These are phyloP conservation scores for Papiliotrema fonsecae DNA, from an alignment of 1,284 basidiomycete species.

Conservation along the genomic window DNA sequence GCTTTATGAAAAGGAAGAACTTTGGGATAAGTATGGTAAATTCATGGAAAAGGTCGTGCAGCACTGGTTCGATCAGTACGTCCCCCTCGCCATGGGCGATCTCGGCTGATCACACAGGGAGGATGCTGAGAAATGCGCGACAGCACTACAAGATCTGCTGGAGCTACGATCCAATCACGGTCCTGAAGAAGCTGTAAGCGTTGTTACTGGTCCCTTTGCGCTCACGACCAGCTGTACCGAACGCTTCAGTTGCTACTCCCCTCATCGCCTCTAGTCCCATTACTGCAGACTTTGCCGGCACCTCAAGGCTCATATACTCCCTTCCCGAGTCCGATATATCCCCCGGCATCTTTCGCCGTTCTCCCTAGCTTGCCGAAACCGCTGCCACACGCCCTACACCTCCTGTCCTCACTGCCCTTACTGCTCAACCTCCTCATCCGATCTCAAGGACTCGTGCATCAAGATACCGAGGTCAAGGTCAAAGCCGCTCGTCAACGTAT, in stretches of 20 bases:
- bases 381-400: conserved; percentile 47
- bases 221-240: conserved; percentile 57
- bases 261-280: conserved; percentile 61
- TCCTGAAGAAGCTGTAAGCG: conserved; percentile 55
- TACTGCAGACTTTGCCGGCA: conserved; percentile 66
- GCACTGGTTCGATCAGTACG: conserved; percentile 59
- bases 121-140: conserved; percentile 74
- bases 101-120: conserved; percentile 51
- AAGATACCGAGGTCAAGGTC: conserved; percentile 56
- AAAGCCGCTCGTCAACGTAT: conserved; percentile 70
- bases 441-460: conserved; percentile 64
- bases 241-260: conserved; percentile 70
- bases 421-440: conserved; percentile 47
- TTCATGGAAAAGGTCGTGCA: conserved; percentile 56
- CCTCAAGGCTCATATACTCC: conserved; percentile 36
- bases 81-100: conserved; percentile 3
- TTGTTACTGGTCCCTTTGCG: conserved; percentile 4
- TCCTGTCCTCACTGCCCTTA: conserved; percentile 49
- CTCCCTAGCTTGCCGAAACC: conserved; percentile 49
- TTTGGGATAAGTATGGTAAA: conserved; percentile 60
- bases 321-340: conserved; percentile 52
- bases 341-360: conserved; percentile 57
- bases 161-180: conserved; percentile 61
- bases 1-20: conserved; percentile 61
- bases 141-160: conserved; percentile 71